Base-by-base conservation (phyloP, 345 rosid genomes). In the Melaleuca quinquenervia region DNA sequence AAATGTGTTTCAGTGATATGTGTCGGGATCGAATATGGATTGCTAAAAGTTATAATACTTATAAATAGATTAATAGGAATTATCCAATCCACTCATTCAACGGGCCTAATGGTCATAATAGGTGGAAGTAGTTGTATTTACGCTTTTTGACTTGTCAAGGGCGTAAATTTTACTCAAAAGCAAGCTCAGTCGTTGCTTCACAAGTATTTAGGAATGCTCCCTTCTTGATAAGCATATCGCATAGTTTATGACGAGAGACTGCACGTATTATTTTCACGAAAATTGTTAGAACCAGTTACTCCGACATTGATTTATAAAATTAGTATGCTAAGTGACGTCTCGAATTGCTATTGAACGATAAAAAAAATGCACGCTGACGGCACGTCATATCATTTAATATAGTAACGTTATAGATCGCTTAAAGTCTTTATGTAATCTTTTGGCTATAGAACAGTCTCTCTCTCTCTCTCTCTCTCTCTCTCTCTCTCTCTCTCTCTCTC, bases 11-110 rank as follows among this genome's bases (percentile, higher is more conserved):
- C 3, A 0, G 24, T 55, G 2, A 55, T 55, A 22, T 24, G 0
- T 3, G 3, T 2, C 0, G 1, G 1, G 22, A 13, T 55, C 11
- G 13, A 1, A 2, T 1, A 22, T 1, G 0, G 0, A 0, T 55
- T 22, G 27, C 11, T 55, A 10, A 22, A 22, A 1, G n/a, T 55
- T 55, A 22, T 55, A 55, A 3, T 55, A 3, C 11, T 0, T 22
- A 24, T 55, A 55, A 9, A 55, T 55, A 6, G 24, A 4, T 5
- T 5, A 0, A 56, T 22, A 26, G 3, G 24, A 12, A n/a, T 55
- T 1, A 22, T 9, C 24, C 13, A 0, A 55, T 24, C 1, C 0
- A 0, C 12, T 22, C n/a, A 8, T 55, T 55, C 8, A 11, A 22
- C 1, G 10, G 0, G 3, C 13, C 1, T 55, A 1, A 41, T 41